Base-by-base conservation (phyloP, 2,329 filamentous ascomycete genomes). In the Beauveria sp. region DNA sequence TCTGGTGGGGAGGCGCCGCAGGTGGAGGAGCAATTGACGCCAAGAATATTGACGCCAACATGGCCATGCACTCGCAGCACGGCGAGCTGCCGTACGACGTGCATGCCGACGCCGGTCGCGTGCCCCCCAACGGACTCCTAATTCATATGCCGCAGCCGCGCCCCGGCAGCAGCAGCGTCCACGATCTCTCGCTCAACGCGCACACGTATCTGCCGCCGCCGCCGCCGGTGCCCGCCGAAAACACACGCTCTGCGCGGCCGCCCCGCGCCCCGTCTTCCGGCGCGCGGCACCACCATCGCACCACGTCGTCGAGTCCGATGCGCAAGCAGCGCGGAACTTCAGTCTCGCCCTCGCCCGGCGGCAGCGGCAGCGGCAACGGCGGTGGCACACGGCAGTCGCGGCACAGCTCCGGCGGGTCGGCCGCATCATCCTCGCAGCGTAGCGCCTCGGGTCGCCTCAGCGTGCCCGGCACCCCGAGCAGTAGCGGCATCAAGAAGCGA, bases 191-290 rank as follows among this genome's bases (percentile, higher is more conserved):
- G 58, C 62, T 73, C 65, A 70, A 67, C 66, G 63, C 72, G 45
- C 73, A 73, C 73, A 73, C 73, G 5, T 73, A 74, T 51, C 70
- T 75, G 10, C 70, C 72, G 6, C 71, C 71, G 22, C 73, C 67
- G 26, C 70, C 72, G 7, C 63, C 69, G 1, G 67, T 68, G 6
- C 64, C 63, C 3, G 57, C 45, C 5, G 46, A 51, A 5, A 45
- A 3, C n/a, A 28, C 26, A 6, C 75, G 34, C 75, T 76, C 38
- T 18, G n/a, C 24, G 20, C 77, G 78, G 14, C 79, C 79, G 57
- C 81, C 82, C 1, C 76, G 78, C 12, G 82, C 81, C 5, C 81
- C 81, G 1, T 83, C 81, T 1, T 81, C 81, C 0, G 81, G 81
- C 3, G 79, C 81, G n/a, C 50, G 50, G 20, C 50, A 53, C 18